Conservation (phyloP, 345 rosid genomes). For the Populus simonii region DNA sequence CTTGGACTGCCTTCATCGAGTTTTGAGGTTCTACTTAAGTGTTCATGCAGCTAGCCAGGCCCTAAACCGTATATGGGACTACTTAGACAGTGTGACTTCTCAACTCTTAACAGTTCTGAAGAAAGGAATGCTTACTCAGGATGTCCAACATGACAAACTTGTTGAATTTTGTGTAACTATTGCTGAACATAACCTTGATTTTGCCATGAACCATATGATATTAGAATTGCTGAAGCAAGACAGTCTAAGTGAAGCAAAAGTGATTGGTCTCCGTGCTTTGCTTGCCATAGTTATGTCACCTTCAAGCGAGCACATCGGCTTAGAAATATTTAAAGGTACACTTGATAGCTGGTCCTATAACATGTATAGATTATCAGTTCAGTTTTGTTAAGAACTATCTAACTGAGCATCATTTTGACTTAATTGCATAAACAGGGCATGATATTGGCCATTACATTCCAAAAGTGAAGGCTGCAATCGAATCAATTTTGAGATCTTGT, state of each 20-base stretch:
- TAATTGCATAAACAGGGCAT: constrained; percentile 52
- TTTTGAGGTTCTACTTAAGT: constrained; percentile 91
- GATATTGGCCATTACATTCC: constrained; percentile 92
- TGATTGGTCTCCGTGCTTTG: constrained; percentile 93
- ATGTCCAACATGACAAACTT: constrained; percentile 94
- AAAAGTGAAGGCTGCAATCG: constrained; percentile 96
- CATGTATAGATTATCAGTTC: constrained; percentile 13
- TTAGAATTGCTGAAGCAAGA: constrained; percentile 93
- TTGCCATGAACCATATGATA: constrained; percentile 96
- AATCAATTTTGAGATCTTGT: constrained; percentile 87
- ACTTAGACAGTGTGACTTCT: constrained; percentile 94
- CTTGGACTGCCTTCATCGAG: constrained; percentile 93
- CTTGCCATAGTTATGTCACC: constrained; percentile 93
- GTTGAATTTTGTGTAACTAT: constrained; percentile 96
- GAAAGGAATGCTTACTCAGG: constrained; percentile 96
- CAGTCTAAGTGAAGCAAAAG: constrained; percentile 93
- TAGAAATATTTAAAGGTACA: constrained; percentile 87
- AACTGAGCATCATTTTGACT: constrained; percentile 12
- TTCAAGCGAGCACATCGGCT: constrained; percentile 76
- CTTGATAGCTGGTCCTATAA: constrained; percentile 15
- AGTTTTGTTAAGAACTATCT: constrained; percentile 1
- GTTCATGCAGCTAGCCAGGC: constrained; percentile 92
- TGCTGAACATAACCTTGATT: constrained; percentile 98
- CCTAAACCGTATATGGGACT: constrained; percentile 95
- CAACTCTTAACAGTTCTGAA: constrained; percentile 82